Evolutionary conservation across 129 eudicot species (phyloP).

Genomic region (Erigeron canadensis): DNA sequence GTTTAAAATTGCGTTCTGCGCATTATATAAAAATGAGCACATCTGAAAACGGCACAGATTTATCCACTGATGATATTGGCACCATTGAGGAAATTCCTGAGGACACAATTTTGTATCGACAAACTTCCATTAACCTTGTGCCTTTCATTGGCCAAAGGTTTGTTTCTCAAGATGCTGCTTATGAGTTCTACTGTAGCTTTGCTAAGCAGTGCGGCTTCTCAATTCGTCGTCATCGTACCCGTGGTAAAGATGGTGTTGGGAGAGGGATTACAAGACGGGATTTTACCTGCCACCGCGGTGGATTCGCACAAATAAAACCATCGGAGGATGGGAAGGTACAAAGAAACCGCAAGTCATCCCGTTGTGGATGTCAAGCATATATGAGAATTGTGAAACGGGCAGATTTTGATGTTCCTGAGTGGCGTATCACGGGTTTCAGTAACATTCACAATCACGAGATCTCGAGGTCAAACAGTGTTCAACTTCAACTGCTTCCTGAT

Average conservation of each 20-base stretch:
- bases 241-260: constrained; percentile 90
- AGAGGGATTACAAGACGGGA: constrained; percentile 85
- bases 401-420: constrained; percentile 80
- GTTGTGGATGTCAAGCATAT: constrained; percentile 91
- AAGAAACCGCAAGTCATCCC: constrained; percentile 78
- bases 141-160: constrained; percentile 89
- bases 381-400: constrained; percentile 73
- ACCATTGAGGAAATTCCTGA: constrained; percentile 74
- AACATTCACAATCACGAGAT: constrained; percentile 81
- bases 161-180: constrained; percentile 92
- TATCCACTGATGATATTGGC: constrained; percentile 77
- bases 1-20: constrained; percentile 8
- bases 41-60: constrained; percentile 74
- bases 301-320: constrained; percentile 74
- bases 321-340: constrained; percentile 72
- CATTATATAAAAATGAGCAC: constrained; percentile 43
- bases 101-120: constrained; percentile 70
- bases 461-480: constrained; percentile 51
- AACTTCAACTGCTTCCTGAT: constrained; percentile 45
- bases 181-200: constrained; percentile 84
- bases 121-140: constrained; percentile 74
- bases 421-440: constrained; percentile 86
- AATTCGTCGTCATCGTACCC: constrained; percentile 78
- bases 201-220: constrained; percentile 91
- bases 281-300: constrained; percentile 88